Percentiles rank a stretch among this genome's conserved stretches.
Evolutionary conservation across 495 filamentous ascomycete genomes (phyloP).

Genomic region (Penicillium paxilli): DNA sequence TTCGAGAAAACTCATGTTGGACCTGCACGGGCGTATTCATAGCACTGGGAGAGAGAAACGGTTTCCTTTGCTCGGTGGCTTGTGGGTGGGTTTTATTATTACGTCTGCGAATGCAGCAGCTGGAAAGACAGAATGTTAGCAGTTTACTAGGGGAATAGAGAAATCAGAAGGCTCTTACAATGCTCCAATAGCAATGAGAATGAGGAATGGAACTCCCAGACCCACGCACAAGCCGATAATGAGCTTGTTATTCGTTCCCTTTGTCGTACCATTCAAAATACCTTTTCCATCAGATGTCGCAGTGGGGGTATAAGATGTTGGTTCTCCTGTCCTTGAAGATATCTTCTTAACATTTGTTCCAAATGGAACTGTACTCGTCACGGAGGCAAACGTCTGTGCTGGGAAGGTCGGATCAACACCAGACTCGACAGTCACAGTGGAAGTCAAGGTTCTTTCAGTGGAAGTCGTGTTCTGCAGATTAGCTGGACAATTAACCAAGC

Average conservation of each 20-base stretch:
- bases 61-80: background rate
- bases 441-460: constrained; percentile 20
- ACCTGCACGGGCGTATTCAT: background rate
- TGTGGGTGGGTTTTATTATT: background rate
- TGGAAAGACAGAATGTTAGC: background rate
- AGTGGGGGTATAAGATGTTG: constrained; percentile 24
- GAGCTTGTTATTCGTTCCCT: constrained; percentile 28
- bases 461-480: constrained; percentile 40
- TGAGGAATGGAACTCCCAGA: constrained; percentile 39
- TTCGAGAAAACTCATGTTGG: background rate
- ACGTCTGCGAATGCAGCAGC: background rate
- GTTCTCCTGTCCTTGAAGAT: constrained; percentile 33
- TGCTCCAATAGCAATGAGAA: constrained; percentile 25
- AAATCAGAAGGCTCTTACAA: constrained; percentile 29
- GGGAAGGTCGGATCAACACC: constrained; percentile 35
- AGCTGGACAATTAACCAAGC: constrained; percentile 46
- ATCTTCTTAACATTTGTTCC: constrained; percentile 35
- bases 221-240: constrained; percentile 47
- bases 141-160: background rate
- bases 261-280: constrained; percentile 1
- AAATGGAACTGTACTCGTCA: constrained; percentile 36
- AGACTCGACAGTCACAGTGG: constrained; percentile 31
- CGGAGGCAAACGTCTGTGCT: constrained; percentile 20
- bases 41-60: background rate
- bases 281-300: background rate